phyloP scores from a whole-genome alignment of 306 rosid species.

The Notholithocarpus densiflorus region DNA sequence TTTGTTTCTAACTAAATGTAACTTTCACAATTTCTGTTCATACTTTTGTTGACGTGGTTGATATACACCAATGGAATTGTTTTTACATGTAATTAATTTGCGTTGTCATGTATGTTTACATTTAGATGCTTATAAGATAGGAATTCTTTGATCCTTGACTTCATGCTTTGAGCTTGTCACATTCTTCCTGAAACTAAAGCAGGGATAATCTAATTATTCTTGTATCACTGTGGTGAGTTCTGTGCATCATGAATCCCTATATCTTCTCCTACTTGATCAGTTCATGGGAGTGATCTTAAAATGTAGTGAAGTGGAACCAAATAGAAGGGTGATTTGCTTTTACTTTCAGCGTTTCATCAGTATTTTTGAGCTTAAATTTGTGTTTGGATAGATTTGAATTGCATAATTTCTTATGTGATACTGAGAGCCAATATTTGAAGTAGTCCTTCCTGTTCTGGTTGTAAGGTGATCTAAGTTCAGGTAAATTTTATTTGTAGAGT shows the following conservation, averaged over 20 bases:
- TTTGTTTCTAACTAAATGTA: too few relatives aligned
- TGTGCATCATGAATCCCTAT: background rate
- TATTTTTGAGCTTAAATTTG: too few relatives aligned
- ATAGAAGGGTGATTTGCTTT: background rate
- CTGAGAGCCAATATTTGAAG: background rate
- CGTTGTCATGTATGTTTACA: background rate
- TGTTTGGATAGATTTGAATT: too few relatives aligned
- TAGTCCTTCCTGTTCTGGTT: background rate
- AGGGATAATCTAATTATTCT: background rate
- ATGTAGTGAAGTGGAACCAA: background rate
- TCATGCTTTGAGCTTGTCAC: background rate
- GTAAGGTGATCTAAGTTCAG: background rate
- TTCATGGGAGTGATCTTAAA: background rate
- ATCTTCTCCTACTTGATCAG: background rate
- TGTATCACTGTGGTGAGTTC: background rate
- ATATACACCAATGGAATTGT: background rate
- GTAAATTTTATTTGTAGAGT: background rate
- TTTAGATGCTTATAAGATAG: conserved; percentile 2
- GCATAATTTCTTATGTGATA: too few relatives aligned
- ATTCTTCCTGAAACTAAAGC: background rate
- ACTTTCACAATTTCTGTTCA: background rate
- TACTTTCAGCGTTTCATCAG: too few relatives aligned
- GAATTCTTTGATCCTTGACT: background rate
- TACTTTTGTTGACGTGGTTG: background rate
- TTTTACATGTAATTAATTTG: conserved; percentile 4